Evolutionary conservation across 805 yeast species (phyloP).

Genomic region (Barnettozyma wickerhamii): DNA sequence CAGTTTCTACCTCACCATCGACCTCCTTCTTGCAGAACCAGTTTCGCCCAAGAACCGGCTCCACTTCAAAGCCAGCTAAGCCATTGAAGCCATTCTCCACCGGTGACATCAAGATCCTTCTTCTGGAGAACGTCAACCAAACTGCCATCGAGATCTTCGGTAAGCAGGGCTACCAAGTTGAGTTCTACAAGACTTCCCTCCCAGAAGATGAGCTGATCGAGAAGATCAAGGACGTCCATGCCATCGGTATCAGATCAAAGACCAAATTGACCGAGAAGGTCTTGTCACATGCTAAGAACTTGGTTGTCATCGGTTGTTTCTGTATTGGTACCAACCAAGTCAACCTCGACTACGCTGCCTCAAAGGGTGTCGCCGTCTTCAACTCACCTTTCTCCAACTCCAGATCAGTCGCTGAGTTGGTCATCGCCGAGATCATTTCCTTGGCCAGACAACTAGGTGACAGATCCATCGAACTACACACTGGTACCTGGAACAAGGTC

Average conservation of each 20-base stretch:
- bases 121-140: constrained; percentile 89
- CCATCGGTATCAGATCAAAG: constrained; percentile 97
- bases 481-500: constrained; percentile 98
- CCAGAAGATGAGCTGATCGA: constrained; percentile 93
- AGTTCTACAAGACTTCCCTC: constrained; percentile 82
- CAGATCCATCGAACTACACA: constrained; percentile 91
- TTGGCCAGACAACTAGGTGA: constrained; percentile 97
- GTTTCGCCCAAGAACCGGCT: constrained; percentile 38
- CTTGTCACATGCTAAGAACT: constrained; percentile 80
- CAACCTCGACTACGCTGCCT: constrained; percentile 86
- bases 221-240: constrained; percentile 90
- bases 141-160: constrained; percentile 86
- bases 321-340: constrained; percentile 99
- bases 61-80: constrained; percentile 49
- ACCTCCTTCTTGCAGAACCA: constrained; percentile 54
- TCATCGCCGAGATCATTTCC: constrained; percentile 89
- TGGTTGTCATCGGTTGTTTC: constrained; percentile 93
- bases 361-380: constrained; percentile 92
- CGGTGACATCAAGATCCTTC: constrained; percentile 87
- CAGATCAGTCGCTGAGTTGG: constrained; percentile 96
- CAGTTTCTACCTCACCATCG: constrained; percentile 80
- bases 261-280: constrained; percentile 81
- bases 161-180: constrained; percentile 95
- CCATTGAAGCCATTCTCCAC: constrained; percentile 91
- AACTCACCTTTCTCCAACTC: constrained; percentile 98